Base-by-base conservation (phyloP, 73 alveolate species). In the Urostyla sp. region DNA sequence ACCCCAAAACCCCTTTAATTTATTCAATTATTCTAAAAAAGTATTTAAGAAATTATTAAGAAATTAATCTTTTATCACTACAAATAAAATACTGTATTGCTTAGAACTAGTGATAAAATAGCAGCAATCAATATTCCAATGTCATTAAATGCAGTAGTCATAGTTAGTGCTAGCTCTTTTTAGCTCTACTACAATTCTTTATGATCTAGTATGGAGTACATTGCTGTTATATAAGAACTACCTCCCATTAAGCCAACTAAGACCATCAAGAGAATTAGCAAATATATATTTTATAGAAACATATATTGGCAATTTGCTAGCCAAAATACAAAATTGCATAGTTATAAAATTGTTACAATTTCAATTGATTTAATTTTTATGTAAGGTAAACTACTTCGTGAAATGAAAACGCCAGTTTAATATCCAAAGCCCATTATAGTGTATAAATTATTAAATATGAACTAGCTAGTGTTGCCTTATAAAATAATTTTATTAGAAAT, bases 171-270 rank as follows among this genome's bases (percentile, higher is more conserved):
- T 16, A 48, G 7, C 43, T 73, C 85, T 37, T 73, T 73, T 53
- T 73, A 73, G 35, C 38, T 30, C 21, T 15, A 13, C 11, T 8
- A 43, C 1, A 73, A 36, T 16, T 3, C 20, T 5, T 21, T 20
- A 34, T 57, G 30, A 21, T 51, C 61, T 5, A 84, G 18, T 2
- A 84, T 57, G 15, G 31, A 21, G 48, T 44, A 76, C 63, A 58
- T 84, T 27, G 40, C 72, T 26, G 75, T 84, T 3, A 84, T 88
- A 35, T 84, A 84, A 8, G 88, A 30, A 6, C 45, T 15, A 11
- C 92, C 92, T 76, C 92, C 92, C 81, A 84, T 75, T 11, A 54
- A 52, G 13, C 92, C 92, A 2, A 76, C 86, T 76, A 73, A 55
- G 13, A 84, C n/a, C 60, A 73, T 54, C 31, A 56, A 18, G 18